These are phyloP conservation scores for Emmonsiellopsis sp. DNA, from an alignment of 2,329 filamentous ascomycete genomes.

Conservation along the genomic window DNA sequence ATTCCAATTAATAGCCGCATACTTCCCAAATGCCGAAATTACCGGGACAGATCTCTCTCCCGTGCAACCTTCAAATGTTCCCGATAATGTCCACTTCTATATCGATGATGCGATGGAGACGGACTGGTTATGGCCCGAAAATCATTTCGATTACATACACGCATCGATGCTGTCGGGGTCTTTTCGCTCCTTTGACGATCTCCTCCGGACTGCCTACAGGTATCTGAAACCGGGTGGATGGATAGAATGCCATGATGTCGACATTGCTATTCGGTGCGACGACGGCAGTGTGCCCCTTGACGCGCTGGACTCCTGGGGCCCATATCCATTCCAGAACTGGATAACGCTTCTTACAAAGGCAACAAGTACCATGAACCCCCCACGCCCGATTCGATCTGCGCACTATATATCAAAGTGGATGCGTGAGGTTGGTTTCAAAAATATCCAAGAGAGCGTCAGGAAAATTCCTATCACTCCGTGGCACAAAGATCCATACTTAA, in stretches of 20 bases:
- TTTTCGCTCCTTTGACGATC: conserved; percentile 47
- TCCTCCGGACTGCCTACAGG: conserved; percentile 44
- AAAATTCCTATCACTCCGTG: conserved; percentile 47
- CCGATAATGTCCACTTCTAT: conserved; percentile 64
- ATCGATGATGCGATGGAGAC: conserved; percentile 58
- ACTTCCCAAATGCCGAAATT: background rate
- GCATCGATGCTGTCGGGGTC: conserved; percentile 50
- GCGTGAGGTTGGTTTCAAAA: conserved; percentile 48
- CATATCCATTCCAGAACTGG: conserved; percentile 41
- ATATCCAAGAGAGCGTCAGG: conserved; percentile 44
- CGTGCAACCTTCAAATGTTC: conserved; percentile 56
- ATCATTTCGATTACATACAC: conserved; percentile 52
- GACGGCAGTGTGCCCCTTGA: conserved; percentile 44
- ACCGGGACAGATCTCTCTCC: conserved; percentile 49
- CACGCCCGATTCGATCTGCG: conserved; percentile 45
- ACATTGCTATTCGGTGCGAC: conserved; percentile 42
- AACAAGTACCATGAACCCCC: conserved; percentile 35
- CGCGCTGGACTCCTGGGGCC: conserved; percentile 29
- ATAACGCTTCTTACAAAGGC: conserved; percentile 33
- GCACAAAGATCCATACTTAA: conserved; percentile 40
- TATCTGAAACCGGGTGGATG: conserved; percentile 51
- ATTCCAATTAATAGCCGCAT: background rate
- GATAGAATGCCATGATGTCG: conserved; percentile 36
- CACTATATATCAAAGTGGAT: conserved; percentile 46
- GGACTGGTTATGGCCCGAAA: conserved; percentile 47